These are phyloP conservation scores for Mortierella claussenii DNA, from an alignment of 192 early-diverging fungal species.

Conservation along the genomic window DNA sequence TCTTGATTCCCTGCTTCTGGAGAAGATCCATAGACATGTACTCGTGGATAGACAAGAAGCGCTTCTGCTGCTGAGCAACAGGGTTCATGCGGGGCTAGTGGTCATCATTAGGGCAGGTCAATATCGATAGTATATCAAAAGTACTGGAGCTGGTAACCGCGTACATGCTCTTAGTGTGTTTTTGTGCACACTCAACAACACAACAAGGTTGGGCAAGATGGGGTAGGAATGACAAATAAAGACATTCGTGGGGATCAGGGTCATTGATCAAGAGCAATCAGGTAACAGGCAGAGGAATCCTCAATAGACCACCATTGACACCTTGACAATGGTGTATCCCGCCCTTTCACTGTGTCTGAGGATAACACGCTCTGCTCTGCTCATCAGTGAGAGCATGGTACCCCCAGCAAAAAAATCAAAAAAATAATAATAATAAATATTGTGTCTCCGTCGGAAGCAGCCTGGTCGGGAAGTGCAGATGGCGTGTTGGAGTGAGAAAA, in stretches of 20 bases:
- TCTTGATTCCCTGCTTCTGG: slow-evolving; percentile 91
- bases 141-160: background rate
- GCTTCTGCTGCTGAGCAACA: slow-evolving; percentile 69
- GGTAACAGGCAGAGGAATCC: background rate
- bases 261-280: background rate
- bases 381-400: too few species aligned
- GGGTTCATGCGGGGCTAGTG: slow-evolving; percentile 46
- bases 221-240: background rate
- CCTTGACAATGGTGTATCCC: background rate
- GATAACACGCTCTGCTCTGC: too few species aligned
- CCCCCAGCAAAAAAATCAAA: too few species aligned
- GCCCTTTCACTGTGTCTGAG: too few species aligned
- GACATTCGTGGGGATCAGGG: background rate
- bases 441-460: too few species aligned
- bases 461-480: too few species aligned
- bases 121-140: background rate
- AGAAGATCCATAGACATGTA: slow-evolving; percentile 95
- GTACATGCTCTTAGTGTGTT: too few species aligned
- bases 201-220: slow-evolving; percentile 25
- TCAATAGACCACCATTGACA: background rate
- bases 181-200: too few species aligned
- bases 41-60: slow-evolving; percentile 98
- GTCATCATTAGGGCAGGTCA: background rate
- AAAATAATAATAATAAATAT: too few species aligned
- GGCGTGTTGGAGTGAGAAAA: too few species aligned